These are phyloP conservation scores for Ophiosphaerella korrae DNA, from an alignment of 2,329 filamentous ascomycete genomes.

Conservation along the genomic window DNA sequence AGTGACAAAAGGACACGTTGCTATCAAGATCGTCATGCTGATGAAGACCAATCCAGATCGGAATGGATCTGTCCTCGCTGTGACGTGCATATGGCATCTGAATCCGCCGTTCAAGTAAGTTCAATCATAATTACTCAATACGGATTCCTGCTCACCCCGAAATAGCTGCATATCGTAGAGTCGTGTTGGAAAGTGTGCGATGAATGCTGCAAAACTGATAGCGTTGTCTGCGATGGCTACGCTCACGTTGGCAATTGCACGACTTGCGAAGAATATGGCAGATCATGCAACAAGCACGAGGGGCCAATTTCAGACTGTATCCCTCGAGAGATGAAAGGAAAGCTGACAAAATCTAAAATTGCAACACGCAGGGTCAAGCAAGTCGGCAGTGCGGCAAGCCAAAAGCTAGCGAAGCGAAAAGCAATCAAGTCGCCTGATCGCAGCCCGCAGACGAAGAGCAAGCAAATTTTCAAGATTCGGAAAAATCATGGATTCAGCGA, in stretches of 20 bases:
- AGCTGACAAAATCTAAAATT: background rate
- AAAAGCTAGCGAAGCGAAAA: slow-evolving; percentile 9
- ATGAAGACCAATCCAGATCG: background rate
- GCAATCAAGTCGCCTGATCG: slow-evolving; percentile 4
- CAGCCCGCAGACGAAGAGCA: slow-evolving; percentile 8
- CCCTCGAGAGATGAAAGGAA: background rate
- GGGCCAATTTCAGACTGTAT: background rate
- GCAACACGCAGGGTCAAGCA: background rate
- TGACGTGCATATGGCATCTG: slow-evolving; percentile 2
- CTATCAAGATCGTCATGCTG: background rate
- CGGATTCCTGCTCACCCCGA: background rate
- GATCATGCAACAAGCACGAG: slow-evolving; percentile 13
- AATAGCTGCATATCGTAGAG: slow-evolving; percentile 8
- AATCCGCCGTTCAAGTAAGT: slow-evolving; percentile 4
- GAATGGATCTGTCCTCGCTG: slow-evolving; percentile 14
- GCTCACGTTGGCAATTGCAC: slow-evolving; percentile 6
- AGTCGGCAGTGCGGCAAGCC: background rate
- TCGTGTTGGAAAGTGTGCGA: slow-evolving; percentile 23
- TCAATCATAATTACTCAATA: background rate
- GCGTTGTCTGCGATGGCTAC: slow-evolving; percentile 10
- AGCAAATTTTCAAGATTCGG: background rate
- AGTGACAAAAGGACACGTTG: slow-evolving; percentile 3
- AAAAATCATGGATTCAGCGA: no score
- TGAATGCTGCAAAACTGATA: slow-evolving; percentile 11
- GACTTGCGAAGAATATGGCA: slow-evolving; percentile 6